Base-by-base conservation (phyloP, 2,329 filamentous ascomycete genomes). In the Alternaria dauci region DNA sequence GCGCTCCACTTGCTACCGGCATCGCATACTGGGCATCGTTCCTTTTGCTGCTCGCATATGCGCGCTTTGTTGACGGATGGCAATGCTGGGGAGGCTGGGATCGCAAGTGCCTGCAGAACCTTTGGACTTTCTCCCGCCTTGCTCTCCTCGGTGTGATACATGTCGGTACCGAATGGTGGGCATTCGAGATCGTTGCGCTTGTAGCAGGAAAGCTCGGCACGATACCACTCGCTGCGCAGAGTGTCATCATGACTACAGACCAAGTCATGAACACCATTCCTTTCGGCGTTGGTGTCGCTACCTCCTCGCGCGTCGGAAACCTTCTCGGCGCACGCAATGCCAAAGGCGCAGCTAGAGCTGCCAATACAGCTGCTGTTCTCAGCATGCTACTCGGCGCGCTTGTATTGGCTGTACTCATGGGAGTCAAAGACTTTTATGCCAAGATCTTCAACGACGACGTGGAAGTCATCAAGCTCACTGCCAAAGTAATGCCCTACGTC, bases 161-260 rank as follows among this genome's bases (percentile, higher is more conserved):
- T 65, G 91, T 96, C 5, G 93, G 92, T 4, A 95, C 92, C 0
- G 93, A 96, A 78, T 96, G 92, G 93, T 96, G 93, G 93, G 93
- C 93, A 0, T 96, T 96, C 70, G 93, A 96, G 78, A 94, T 96
- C 66, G 92, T 96, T 2, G 92, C 92, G 1, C 85, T 96, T 0
- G 91, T 91, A 2, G 92, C 93, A 5, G 93, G 93, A 1, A 86
- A 89, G 36, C 85, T 96, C 0, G 93, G 93, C 4, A 94, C 91
- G 0, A 80, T 93, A 34, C 86, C 92, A 0, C 83, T 96, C 0
- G 93, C 93, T 1, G 91, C 93, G 0, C 93, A 96, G 77, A 91
- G 88, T 48, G 91, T 96, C 23, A 93, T 96, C 75, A 96, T 96
- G 92, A 96, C 92, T 0, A 88, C 91, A 0, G 92, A 96, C 75